A percentile compares a stretch with the other conserved stretches of the same genome.
Conservation (phyloP, 106 monocot genomes). For the Phalaenopsis equestris region DNA sequence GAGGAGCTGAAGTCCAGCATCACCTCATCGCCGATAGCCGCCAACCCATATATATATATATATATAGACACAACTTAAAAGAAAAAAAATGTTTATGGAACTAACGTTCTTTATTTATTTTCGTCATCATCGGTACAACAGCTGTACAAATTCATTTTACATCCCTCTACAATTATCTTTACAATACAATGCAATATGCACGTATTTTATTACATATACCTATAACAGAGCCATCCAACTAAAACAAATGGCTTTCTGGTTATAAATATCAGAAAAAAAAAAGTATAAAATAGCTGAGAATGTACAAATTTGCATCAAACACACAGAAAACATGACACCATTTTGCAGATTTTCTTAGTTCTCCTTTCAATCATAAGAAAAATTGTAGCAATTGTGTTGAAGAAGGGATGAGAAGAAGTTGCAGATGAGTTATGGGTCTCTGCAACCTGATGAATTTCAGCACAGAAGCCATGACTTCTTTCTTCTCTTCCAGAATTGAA, state of each 20-base stretch:
- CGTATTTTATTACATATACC: background rate
- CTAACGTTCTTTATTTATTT: too few species aligned
- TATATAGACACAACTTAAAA: too few species aligned
- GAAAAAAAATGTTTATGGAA: too few species aligned
- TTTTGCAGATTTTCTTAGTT: slow-evolving; percentile 46
- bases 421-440: background rate
- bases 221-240: background rate
- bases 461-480: background rate
- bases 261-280: background rate
- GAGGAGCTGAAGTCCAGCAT: too few species aligned
- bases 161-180: too few species aligned
- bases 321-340: slow-evolving; percentile 33
- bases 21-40: too few species aligned
- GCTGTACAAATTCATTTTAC: too few species aligned
- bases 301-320: background rate
- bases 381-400: slow-evolving; percentile 27
- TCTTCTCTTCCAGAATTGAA: slow-evolving; percentile 12
- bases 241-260: background rate
- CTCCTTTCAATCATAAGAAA: slow-evolving; percentile 42
- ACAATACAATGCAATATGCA: too few species aligned
- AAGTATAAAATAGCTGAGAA: background rate
- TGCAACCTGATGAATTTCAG: background rate
- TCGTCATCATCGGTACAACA: too few species aligned
- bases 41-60: too few species aligned
- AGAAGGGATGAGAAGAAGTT: slow-evolving; percentile 16